phyloP scores from a whole-genome alignment of 2,329 filamentous ascomycete genomes.

The Diaporthe nobilis region DNA sequence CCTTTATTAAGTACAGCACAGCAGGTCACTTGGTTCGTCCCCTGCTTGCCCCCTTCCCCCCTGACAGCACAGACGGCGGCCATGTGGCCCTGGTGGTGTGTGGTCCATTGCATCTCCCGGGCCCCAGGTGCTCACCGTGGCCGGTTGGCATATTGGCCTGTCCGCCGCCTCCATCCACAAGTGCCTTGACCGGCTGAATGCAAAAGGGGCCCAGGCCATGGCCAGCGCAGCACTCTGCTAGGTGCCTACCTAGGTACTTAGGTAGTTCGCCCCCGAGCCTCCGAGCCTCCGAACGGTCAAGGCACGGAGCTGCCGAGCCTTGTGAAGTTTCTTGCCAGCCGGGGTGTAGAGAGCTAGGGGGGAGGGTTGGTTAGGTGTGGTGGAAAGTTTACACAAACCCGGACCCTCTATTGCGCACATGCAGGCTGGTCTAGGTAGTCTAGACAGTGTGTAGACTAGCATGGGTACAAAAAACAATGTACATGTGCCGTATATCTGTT shows the following conservation, averaged over 20 bases:
- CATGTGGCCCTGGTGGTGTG: not conserved
- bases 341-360: not conserved
- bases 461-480: not conserved
- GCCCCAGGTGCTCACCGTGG: conserved; percentile 15
- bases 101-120: not conserved
- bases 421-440: not conserved
- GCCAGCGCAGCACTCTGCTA: not conserved
- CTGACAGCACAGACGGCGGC: conserved; percentile 14
- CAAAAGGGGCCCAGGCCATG: not conserved
- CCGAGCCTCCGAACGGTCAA: conserved; percentile 12
- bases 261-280: not conserved
- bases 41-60: not conserved
- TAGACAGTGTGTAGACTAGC: not conserved
- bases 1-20: too few relatives aligned
- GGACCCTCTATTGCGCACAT: not conserved
- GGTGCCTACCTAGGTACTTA: not conserved
- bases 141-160: not conserved
- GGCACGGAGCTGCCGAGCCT: conserved; percentile 30
- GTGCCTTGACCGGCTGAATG: conserved; percentile 11
- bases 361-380: too few relatives aligned
- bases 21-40: not conserved
- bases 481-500: not conserved
- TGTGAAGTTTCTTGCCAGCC: not conserved
- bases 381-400: not conserved
- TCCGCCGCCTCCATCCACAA: not conserved